A percentile compares a stretch with the other conserved stretches of the same genome.
Conservation (phyloP, 1,284 basidiomycete species). For the Athelia sp. region DNA sequence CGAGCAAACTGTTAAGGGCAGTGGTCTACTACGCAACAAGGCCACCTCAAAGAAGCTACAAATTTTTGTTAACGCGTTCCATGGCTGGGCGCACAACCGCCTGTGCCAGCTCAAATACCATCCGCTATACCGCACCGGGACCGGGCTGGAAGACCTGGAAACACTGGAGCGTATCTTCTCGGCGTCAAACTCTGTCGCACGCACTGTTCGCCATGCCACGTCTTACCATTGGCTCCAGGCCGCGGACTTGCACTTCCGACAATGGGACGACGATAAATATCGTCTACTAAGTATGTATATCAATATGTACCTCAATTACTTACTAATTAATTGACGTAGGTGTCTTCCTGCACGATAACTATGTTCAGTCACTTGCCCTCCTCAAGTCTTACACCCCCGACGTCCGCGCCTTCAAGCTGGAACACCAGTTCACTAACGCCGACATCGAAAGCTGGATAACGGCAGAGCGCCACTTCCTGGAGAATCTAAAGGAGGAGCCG, state of each 20-base stretch:
- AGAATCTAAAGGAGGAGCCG: constrained; percentile 11
- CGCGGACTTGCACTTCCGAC: constrained; percentile 18
- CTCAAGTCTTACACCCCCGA: constrained; percentile 1
- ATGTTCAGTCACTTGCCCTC: constrained; percentile 12
- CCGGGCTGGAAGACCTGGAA: constrained; percentile 24
- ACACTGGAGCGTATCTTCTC: constrained; percentile 21
- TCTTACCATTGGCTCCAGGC: constrained; percentile 17
- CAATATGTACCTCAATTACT: background rate
- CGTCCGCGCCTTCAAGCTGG: background rate
- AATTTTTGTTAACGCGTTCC: constrained; percentile 21
- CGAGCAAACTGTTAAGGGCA: constrained; percentile 6
- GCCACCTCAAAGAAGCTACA: background rate
- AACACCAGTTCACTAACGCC: background rate
- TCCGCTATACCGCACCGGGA: constrained; percentile 13
- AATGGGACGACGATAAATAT: constrained; percentile 22
- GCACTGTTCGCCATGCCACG: constrained; percentile 16
- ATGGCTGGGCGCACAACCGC: constrained; percentile 23
- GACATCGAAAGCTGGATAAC: constrained; percentile 9
- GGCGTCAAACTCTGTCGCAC: constrained; percentile 16
- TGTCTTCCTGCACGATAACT: constrained; percentile 15
- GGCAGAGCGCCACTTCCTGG: constrained; percentile 13
- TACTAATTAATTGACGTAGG: background rate
- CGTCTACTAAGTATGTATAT: constrained; percentile 17
- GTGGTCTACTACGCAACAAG: constrained; percentile 10
- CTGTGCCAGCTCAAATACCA: constrained; percentile 20